phyloP scores from a whole-genome alignment of 805 yeast species.

The Candida broadrunensis region DNA sequence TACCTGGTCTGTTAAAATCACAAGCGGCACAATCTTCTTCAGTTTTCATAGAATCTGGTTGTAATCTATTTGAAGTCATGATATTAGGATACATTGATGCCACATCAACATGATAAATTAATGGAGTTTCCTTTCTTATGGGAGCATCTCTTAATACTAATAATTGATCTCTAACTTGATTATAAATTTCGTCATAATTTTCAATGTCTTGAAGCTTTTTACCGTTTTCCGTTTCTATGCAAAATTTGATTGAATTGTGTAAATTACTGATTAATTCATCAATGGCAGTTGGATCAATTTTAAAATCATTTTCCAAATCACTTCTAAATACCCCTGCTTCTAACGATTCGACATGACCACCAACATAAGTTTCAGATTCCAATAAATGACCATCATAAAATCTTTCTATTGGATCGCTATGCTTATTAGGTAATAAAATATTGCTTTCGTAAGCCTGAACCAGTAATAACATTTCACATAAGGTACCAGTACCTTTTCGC shows the following conservation, averaged over 20 bases:
- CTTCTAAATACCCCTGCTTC: slow-evolving; percentile 98
- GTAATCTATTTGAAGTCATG: slow-evolving; percentile 95
- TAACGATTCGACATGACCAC: slow-evolving; percentile 96
- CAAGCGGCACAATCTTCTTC: slow-evolving; percentile 97
- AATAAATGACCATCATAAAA: slow-evolving; percentile 92
- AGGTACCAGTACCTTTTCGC: slow-evolving; percentile 96
- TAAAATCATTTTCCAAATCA: slow-evolving; percentile 74
- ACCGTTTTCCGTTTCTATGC: slow-evolving; percentile 77
- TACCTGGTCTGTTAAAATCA: slow-evolving; percentile 94
- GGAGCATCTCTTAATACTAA: slow-evolving; percentile 61
- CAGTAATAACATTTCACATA: slow-evolving; percentile 96
- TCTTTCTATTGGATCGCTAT: slow-evolving; percentile 89
- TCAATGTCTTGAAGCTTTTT: slow-evolving; percentile 71
- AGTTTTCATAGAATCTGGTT: slow-evolving; percentile 95
- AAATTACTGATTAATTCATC: slow-evolving; percentile 76
- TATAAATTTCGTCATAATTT: slow-evolving; percentile 73
- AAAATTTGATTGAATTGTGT: slow-evolving; percentile 74
- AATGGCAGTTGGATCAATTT: slow-evolving; percentile 75
- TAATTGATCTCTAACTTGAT: slow-evolving; percentile 52
- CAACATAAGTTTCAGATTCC: slow-evolving; percentile 96
- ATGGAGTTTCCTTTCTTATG: slow-evolving; percentile 69
- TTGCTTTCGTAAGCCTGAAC: slow-evolving; percentile 84
- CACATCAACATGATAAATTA: slow-evolving; percentile 96
- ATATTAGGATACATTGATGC: slow-evolving; percentile 99
- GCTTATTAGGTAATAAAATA: slow-evolving; percentile 88